phyloP scores from a whole-genome alignment of 768 basidiomycete species.

The Collybia sp. region DNA sequence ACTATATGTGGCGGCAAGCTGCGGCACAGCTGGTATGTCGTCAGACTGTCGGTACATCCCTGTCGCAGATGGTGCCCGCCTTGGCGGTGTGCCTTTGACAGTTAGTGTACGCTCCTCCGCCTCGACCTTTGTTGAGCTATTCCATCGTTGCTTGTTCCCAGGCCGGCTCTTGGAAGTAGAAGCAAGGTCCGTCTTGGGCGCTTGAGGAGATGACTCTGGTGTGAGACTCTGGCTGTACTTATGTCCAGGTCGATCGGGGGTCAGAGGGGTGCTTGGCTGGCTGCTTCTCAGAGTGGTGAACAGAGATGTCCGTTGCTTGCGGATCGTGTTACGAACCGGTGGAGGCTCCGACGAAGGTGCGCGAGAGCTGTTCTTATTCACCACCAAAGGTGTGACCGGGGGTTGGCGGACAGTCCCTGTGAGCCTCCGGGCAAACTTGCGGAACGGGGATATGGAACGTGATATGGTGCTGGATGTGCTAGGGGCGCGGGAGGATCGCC shows the following conservation, averaged over 20 bases:
- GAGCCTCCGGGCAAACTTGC: conserved; percentile 71
- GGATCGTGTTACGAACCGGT: conserved; percentile 23
- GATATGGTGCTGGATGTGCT: conserved; percentile 57
- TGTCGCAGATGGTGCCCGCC: conserved; percentile 44
- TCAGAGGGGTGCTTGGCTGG: conserved; percentile 39
- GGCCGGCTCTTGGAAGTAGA: conserved; percentile 33
- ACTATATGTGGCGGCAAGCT: conserved; percentile 38
- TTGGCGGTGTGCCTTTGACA: conserved; percentile 45
- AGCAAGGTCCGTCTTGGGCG: conserved; percentile 31
- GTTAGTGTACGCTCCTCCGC: conserved; percentile 42
- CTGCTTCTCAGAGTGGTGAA: conserved; percentile 45
- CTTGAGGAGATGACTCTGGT: conserved; percentile 60
- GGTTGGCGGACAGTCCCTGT: conserved; percentile 39
- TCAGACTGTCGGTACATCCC: conserved; percentile 30
- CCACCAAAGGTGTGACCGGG: conserved; percentile 42
- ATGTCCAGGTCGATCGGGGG: conserved; percentile 57
- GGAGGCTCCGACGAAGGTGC: conserved; percentile 53
- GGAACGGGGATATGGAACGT: conserved; percentile 75
- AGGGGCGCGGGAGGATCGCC: conserved; percentile 35
- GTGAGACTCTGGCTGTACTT: conserved; percentile 70
- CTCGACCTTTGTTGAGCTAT: conserved; percentile 75
- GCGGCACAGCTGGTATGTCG: conserved; percentile 42
- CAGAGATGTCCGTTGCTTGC: conserved; percentile 62
- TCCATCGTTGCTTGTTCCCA: conserved; percentile 58
- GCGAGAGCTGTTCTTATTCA: conserved; percentile 39